Base-by-base conservation (phyloP, 1,139 yeast species). In the Scheffersomyces titani region DNA sequence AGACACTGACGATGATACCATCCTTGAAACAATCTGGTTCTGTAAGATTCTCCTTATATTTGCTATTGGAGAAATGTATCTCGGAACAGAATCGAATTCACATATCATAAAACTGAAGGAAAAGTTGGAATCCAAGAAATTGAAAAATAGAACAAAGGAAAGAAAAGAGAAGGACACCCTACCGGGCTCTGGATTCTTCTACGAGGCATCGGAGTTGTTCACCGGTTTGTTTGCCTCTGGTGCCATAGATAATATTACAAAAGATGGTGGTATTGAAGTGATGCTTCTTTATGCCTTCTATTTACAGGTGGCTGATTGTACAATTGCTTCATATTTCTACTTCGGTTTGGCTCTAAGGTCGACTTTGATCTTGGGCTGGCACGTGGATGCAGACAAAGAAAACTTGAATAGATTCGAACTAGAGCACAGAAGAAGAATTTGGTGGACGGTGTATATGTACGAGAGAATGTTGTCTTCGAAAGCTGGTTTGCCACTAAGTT, bases 361-460 rank as follows among this genome's bases (percentile, higher is more conserved):
- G 0, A 87, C 94, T 2, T 75, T 90, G 56, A 83, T 89, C 49
- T 72, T 90, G 44, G 97, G 97, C 1, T 82, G 91, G 86, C 97
- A 91, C 70, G 94, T 89, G 1, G 94, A 89, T 72, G 88, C 92
- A 6, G 92, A 88, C 57, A 85, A 85, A 64, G 90, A 86, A 58
- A 76, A 79, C 40, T 68, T 89, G 54, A 80, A 86, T 56, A 72
- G 90, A 54, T 88, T 81, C 64, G 92, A 89, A 65, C 71, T 89
- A 54, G 97, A 91, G 63, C 97, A 91, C 69, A 76, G 96, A 62
- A 78, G 97, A 66, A 76, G 97, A 63, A 74, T 91, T 20, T 91
- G 96, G 94, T 91, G 97, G 97, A 90, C 97, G 0, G 93, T 90
- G 11, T 90, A 90, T 71, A 90, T 90, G 90, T 88, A 88, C 66